phyloP scores from a whole-genome alignment of 345 rosid genomes.

The Sonneratia alba region DNA sequence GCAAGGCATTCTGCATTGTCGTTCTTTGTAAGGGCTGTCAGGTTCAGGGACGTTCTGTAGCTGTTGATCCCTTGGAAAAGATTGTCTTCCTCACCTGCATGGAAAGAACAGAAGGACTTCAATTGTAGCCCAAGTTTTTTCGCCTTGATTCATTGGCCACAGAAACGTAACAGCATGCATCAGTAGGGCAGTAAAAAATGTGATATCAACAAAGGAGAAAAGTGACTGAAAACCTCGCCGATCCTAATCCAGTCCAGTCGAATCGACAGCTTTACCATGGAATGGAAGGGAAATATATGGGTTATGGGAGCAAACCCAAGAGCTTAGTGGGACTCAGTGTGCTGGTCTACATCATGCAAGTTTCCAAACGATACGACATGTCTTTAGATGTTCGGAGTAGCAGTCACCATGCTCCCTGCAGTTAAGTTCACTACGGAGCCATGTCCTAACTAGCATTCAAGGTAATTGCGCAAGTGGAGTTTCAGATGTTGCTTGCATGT shows the following conservation, averaged over 20 bases:
- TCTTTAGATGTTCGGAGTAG: too few relatives aligned
- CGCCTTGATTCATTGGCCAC: not conserved
- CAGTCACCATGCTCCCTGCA: too few relatives aligned
- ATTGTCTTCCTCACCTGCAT: slow-evolving; percentile 56
- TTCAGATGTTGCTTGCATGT: not conserved
- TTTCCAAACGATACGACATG: too few relatives aligned
- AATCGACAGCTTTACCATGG: not conserved
- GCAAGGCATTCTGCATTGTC: slow-evolving; percentile 85
- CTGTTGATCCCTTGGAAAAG: slow-evolving; percentile 63
- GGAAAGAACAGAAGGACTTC: not conserved
- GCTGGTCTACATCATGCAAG: not conserved
- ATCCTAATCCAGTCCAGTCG: not conserved
- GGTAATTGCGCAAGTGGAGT: not conserved
- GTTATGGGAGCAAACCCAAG: not conserved
- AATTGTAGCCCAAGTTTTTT: too few relatives aligned
- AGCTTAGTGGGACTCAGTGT: not conserved
- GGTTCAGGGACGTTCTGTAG: slow-evolving; percentile 54
- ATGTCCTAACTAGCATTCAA: not conserved
- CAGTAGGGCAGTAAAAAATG: too few relatives aligned
- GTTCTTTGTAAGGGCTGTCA: slow-evolving; percentile 47
- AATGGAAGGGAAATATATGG: not conserved
- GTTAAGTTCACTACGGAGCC: too few relatives aligned
- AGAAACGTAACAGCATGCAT: not conserved
- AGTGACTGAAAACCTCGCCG: too few relatives aligned
- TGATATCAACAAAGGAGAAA: too few relatives aligned